Evolutionary conservation across 306 rosid species (phyloP), one percentile per base, ranked within the genome.

Genomic region (Betula pendula): DNA sequence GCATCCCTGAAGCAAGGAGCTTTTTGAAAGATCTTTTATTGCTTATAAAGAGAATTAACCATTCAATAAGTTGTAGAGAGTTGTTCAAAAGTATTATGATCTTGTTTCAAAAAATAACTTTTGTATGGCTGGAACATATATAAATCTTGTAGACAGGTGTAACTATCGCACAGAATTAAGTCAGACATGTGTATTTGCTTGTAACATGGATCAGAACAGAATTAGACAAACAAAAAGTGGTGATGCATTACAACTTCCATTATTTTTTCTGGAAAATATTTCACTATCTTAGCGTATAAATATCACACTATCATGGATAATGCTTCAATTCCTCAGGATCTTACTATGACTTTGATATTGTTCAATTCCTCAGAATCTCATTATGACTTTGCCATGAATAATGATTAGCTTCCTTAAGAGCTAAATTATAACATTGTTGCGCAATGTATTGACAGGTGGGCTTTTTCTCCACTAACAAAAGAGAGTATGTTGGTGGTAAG

Each of bases 401-500:
- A 33, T 63, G 70, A 31, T 29, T 60, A 14, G 22, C 42, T 51
- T 51, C 62, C 51, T 20, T 65, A 42, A 40, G n/a, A 48, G 29
- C 70, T 45, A 69, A 69, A 52, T 75, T 69, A 22, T 29, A 76
- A 78, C 82, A 43, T 76, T 73, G 50, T 82, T 72, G 19, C 52
- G 76, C 70, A 79, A 74, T 75, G 69, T 38, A 49, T 83, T 67
- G 68, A 79, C 94, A 93, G 98, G 88, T 93, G 98, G 98, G 76
- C 95, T 8, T 93, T 93, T 82, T 77, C 92, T 80, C 98, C 98
- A 5, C 79, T 83, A 44, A 71, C 92, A 42, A 91, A 91, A 83
- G 95, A 91, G 62, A 84, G 84, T 74, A 91, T 93, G 98, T 56
- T 56, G 63, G 70, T 22, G 86, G 98, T 93, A 85, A 81, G 97